Evolutionary conservation across 2,329 filamentous ascomycete genomes (phyloP), one percentile per base, ranked within the genome.

Genomic region (Pseudogymnoascus sp.): DNA sequence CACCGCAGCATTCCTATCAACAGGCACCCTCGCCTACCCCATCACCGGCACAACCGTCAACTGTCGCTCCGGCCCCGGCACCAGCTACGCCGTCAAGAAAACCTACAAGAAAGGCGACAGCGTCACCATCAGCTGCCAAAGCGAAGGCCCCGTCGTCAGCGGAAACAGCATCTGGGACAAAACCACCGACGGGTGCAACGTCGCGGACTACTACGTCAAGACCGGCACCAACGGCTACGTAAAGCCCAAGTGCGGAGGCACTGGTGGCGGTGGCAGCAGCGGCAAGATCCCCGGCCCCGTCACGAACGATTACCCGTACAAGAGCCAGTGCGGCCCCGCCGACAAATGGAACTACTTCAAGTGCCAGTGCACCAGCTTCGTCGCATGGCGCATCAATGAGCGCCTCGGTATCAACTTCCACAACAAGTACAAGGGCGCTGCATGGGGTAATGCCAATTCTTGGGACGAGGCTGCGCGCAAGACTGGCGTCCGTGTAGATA

Each of bases 161-260:
- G 68, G 66, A 6, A 66, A 67, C 60, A 60, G 25, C 4, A 63
- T 71, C 37, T 71, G 69, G 69, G 69, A 69, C 63, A 70, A 70
- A 61, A 71, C 69, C 5, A 62, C 66, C 12, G 69, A 71, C 63
- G 65, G 65, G 55, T 71, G 69, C 65, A 70, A 70, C 23, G 69
- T 71, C 16, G 62, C 67, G 25, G 69, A 71, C 61, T 70, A 70
- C 67, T 71, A 70, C 35, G 68, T 71, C 21, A 68, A 68, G 49
- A 71, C 69, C 21, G 69, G 69, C 16, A 25, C 35, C 58, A 60
- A 43, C 8, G 58, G 58, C 9, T 38, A 38, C 7, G 58, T 60
- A 14, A 60, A 38, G 35, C 33, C 33, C 14, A 43, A 60, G 58
- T 60, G 58, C 28, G 16, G 16, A 4, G 21, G 18, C 9, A 11